These are phyloP conservation scores for Microsporum audouinii DNA, from an alignment of 2,329 filamentous ascomycete genomes.

Conservation along the genomic window DNA sequence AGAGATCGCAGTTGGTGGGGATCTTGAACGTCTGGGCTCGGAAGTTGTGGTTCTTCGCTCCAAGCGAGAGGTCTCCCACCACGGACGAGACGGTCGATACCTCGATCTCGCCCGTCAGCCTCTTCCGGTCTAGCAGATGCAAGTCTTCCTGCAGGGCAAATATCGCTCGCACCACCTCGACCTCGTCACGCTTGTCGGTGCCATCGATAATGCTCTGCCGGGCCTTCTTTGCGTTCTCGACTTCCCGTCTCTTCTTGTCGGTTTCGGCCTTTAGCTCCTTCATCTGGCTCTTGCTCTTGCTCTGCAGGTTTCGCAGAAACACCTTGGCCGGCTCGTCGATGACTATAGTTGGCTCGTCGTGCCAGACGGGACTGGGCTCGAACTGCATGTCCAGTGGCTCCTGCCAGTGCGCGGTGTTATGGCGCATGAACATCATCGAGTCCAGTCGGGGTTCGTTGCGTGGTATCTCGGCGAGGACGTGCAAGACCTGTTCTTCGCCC, in stretches of 20 bases:
- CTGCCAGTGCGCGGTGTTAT: conserved; percentile 73
- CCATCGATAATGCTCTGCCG: conserved; percentile 71
- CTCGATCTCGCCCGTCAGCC: conserved; percentile 82
- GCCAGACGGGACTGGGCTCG: conserved; percentile 92
- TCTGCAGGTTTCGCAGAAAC: conserved; percentile 80
- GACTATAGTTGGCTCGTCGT: conserved; percentile 80
- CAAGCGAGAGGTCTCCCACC: conserved; percentile 84
- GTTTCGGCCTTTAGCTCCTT: conserved; percentile 70
- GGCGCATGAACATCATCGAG: conserved; percentile 94
- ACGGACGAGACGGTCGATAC: conserved; percentile 82
- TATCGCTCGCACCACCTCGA: conserved; percentile 69
- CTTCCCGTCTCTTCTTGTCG: conserved; percentile 74
- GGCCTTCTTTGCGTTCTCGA: conserved; percentile 62
- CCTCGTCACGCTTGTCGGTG: conserved; percentile 78
- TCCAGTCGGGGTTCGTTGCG: conserved; percentile 82
- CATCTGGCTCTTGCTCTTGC: conserved; percentile 77
- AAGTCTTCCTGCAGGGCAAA: conserved; percentile 76
- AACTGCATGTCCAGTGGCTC: conserved; percentile 78
- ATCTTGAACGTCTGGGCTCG: conserved; percentile 99
- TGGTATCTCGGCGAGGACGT: conserved; percentile 67
- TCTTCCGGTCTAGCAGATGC: conserved; percentile 71
- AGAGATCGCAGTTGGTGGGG: conserved; percentile 94
- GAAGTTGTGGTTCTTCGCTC: conserved; percentile 93
- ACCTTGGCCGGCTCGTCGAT: conserved; percentile 78
- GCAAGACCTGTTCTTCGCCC: conserved; percentile 59